Base-by-base conservation (phyloP, 208 protist genomes). In the Trypanosoma avium region DNA sequence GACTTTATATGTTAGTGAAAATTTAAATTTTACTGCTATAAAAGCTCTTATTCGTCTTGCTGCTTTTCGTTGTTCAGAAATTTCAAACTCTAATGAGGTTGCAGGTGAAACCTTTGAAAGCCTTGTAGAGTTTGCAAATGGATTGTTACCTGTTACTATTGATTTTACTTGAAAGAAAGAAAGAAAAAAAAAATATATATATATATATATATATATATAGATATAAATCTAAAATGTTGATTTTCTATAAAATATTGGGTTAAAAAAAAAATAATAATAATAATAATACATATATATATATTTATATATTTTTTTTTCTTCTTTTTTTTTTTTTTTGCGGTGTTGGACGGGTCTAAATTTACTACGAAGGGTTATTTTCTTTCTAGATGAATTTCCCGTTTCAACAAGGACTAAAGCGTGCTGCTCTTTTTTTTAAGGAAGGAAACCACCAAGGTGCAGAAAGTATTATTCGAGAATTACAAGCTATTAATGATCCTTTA, bases 381-480 rank as follows among this genome's bases (percentile, higher is more conserved):
- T 49, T 38, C 35, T 61, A 32, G 48, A 84, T 90, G 80, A 40
- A 75, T 17, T 33, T 4, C 4, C 9, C 29, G 13, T 13, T 74
- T 5, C 22, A 22, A 50, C 61, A 72, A 17, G 50, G 66, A 33
- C 74, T 93, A 19, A 58, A 61, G 21, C 56, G 68, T 33, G 84
- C 79, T 2, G 87, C 80, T 8, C 64, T 70, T 35, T 91, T 42
- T 42, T 47, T 93, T 35, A 74, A 76, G 24, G 46, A 65, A 26
- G 87, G 87, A 55, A 75, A 88, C 27, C 87, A 93, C 70, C 38
- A 21, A 32, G 79, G 61, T 4, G 80, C 75, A 8, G 82, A 83
- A 17, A 58, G 24, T 17, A 60, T 83, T 46, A 56, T 93, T 58
- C 73, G 69, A 5, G 45, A 53, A 32, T 54, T 93, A 32, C 75